These are phyloP conservation scores for Pseudocercospora ulei DNA, from an alignment of 2,329 filamentous ascomycete species.

Conservation along the genomic window DNA sequence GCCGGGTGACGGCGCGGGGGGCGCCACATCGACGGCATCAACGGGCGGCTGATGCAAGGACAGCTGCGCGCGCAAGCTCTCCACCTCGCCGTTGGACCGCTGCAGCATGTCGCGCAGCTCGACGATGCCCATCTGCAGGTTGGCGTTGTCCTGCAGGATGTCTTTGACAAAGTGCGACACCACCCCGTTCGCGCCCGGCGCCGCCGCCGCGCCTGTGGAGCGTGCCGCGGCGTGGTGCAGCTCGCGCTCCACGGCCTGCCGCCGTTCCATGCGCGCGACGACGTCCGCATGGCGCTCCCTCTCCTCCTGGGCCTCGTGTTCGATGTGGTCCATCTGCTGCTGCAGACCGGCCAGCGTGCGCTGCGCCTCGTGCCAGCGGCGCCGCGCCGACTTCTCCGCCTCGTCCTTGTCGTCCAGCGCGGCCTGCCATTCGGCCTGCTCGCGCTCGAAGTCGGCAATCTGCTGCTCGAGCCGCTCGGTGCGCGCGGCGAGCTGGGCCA, in stretches of 20 bases:
- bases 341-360: slow-evolving; percentile 66
- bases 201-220: slow-evolving; percentile 69
- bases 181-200: slow-evolving; percentile 54
- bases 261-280: slow-evolving; percentile 70
- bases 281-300: slow-evolving; percentile 72
- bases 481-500: slow-evolving; percentile 63
- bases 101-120: slow-evolving; percentile 85
- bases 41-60: slow-evolving; percentile 63
- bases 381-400: slow-evolving; percentile 67
- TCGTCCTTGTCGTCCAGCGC: slow-evolving; percentile 58
- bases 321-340: slow-evolving; percentile 79
- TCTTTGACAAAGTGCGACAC: slow-evolving; percentile 96
- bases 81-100: slow-evolving; percentile 88
- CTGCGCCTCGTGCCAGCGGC: slow-evolving; percentile 79
- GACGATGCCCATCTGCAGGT: slow-evolving; percentile 79
- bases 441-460: slow-evolving; percentile 65
- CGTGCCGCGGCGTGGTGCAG: slow-evolving; percentile 68
- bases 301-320: slow-evolving; percentile 71
- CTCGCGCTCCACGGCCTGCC: slow-evolving; percentile 72
- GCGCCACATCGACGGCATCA: slow-evolving; percentile 29
- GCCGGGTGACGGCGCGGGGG: slow-evolving; percentile 8
- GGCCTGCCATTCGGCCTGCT: slow-evolving; percentile 64
- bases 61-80: slow-evolving; percentile 72
- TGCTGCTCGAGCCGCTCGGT: slow-evolving; percentile 74
- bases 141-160: slow-evolving; percentile 89